Conservation (phyloP, 441 rosid genomes). For the Omphalea diandra region DNA sequence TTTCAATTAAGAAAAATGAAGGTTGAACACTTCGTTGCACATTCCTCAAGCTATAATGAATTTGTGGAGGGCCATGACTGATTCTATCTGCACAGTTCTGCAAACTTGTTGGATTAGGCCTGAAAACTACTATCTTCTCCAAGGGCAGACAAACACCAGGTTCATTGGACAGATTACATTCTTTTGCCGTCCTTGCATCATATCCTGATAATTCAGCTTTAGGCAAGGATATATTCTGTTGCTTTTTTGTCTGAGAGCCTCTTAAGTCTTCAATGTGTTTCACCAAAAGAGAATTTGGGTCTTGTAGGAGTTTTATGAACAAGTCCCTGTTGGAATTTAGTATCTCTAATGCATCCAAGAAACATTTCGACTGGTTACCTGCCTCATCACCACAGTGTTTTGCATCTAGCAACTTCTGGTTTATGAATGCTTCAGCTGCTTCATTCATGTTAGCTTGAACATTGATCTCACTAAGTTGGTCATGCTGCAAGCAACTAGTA, state of each 20-base stretch:
- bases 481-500: constrained; percentile 14
- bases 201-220: constrained; percentile 22
- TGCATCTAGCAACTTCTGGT: constrained; percentile 46
- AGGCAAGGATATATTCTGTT: constrained; percentile 20
- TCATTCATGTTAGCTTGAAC: constrained; percentile 49
- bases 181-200: constrained; percentile 13
- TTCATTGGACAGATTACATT: constrained; percentile 17
- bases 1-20: constrained; percentile 45
- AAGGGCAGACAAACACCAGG: constrained; percentile 25
- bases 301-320: constrained; percentile 64
- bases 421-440: constrained; percentile 59
- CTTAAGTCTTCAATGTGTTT: constrained; percentile 52
- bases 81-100: constrained; percentile 30
- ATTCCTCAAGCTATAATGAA: constrained; percentile 25
- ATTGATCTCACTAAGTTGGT: constrained; percentile 33
- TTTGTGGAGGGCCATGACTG: constrained; percentile 23
- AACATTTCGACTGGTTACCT: constrained; percentile 47
- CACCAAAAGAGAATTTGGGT: constrained; percentile 60
- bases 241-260: constrained; percentile 35
- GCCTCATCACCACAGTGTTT: constrained; percentile 22
- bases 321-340: constrained; percentile 71
- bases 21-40: constrained; percentile 31
- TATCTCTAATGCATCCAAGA: constrained; percentile 66
- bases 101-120: constrained; percentile 38
- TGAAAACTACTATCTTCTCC: constrained; percentile 49